These are phyloP conservation scores for Hevea brasiliensis DNA, from an alignment of 345 rosid genomes.

Conservation along the genomic window DNA sequence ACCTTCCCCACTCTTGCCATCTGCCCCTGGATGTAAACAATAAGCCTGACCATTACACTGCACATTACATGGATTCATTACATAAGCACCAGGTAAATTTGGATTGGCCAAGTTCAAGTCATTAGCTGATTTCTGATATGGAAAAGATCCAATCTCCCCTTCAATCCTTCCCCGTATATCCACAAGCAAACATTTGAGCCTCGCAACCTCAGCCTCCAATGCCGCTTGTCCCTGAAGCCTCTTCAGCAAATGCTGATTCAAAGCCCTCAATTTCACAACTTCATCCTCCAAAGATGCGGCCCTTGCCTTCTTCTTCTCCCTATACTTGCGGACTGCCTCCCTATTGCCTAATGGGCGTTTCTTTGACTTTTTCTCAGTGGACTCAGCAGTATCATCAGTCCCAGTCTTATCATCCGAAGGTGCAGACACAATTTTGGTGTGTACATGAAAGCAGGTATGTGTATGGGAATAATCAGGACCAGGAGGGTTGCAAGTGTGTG, in stretches of 20 bases:
- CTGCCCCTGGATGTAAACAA: constrained; percentile 59
- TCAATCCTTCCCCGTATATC: constrained; percentile 95
- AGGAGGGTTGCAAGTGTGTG: constrained; percentile 91
- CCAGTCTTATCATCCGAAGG: constrained; percentile 60
- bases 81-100: constrained; percentile 44
- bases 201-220: constrained; percentile 80
- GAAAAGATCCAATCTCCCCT: constrained; percentile 95
- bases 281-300: constrained; percentile 96
- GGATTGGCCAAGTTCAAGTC: constrained; percentile 40
- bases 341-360: constrained; percentile 78
- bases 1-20: constrained; percentile 54
- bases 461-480: constrained; percentile 90
- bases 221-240: constrained; percentile 86
- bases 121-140: constrained; percentile 68
- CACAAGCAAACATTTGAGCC: constrained; percentile 97
- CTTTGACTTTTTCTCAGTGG: constrained; percentile 55
- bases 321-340: constrained; percentile 93
- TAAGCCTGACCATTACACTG: constrained; percentile 69
- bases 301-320: constrained; percentile 96
- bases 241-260: constrained; percentile 85
- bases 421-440: constrained; percentile 71
- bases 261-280: constrained; percentile 56
- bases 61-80: constrained; percentile 81
- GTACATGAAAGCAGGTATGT: constrained; percentile 90
- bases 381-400: constrained; percentile 79